A percentile compares a stretch with the other conserved stretches of the same genome.
phyloP scores from a whole-genome alignment of 495 filamentous ascomycete genomes.

The Staphylotrichum tortipilum region DNA sequence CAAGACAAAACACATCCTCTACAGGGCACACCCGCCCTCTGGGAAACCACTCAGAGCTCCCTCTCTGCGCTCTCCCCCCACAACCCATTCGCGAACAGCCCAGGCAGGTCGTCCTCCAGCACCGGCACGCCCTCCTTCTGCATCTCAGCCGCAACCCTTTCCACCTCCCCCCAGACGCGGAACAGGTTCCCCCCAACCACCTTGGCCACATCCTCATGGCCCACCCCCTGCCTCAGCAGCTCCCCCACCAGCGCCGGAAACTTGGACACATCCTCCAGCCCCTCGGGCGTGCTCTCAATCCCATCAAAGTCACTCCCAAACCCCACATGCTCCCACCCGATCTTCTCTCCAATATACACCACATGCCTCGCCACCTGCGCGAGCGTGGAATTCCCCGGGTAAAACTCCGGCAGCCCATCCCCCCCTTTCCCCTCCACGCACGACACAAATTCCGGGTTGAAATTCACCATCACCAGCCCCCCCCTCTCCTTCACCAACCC shows the following conservation, averaged over 20 bases:
- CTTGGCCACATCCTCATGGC: conserved; percentile 55
- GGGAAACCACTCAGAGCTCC: background rate
- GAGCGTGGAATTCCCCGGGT: conserved; percentile 63
- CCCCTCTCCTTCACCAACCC: conserved; percentile 50
- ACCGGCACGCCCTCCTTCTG: conserved; percentile 49
- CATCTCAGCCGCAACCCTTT: conserved; percentile 54
- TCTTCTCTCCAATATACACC: conserved; percentile 55
- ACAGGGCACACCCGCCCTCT: background rate
- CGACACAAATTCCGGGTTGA: conserved; percentile 70
- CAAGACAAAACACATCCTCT: background rate
- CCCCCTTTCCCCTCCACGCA: conserved; percentile 47
- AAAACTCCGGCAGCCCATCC: conserved; percentile 50
- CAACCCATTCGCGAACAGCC: conserved; percentile 4
- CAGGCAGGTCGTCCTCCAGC: conserved; percentile 50
- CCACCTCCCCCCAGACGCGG: conserved; percentile 67
- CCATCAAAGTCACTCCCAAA: conserved; percentile 72
- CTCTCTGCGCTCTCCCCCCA: background rate
- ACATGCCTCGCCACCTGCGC: conserved; percentile 70
- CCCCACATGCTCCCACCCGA: conserved; percentile 68
- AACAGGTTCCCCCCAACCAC: conserved; percentile 67
- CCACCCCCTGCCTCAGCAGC: conserved; percentile 57
- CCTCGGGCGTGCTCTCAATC: conserved; percentile 46
- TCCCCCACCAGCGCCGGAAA: conserved; percentile 75
- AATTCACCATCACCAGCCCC: conserved; percentile 69
- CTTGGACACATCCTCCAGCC: conserved; percentile 71